phyloP scores from a whole-genome alignment of 2,329 filamentous ascomycete genomes.

The Mycosphaerelloides madeirae region DNA sequence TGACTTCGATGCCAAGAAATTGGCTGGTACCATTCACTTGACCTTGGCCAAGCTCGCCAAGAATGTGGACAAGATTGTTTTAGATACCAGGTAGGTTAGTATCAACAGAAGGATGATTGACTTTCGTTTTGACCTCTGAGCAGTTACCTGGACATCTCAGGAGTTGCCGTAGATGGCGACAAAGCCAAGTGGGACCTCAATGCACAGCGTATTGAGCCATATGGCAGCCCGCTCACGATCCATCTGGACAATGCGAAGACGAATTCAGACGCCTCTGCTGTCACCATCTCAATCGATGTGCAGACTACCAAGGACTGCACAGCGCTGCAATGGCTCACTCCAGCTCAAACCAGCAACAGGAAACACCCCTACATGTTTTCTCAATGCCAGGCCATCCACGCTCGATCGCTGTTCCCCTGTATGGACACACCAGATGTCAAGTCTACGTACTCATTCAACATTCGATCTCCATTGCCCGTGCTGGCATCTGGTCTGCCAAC shows the following conservation, averaged over 20 bases:
- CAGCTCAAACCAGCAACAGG: slow-evolving; percentile 89
- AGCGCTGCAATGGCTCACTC: slow-evolving; percentile 90
- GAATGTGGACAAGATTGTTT: slow-evolving; percentile 65
- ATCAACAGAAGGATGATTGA: neutral
- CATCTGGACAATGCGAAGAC: slow-evolving; percentile 43
- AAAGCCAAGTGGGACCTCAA: slow-evolving; percentile 66
- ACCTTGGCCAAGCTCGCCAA: slow-evolving; percentile 73
- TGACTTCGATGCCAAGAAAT: slow-evolving; percentile 72
- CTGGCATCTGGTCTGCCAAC: slow-evolving; percentile 76
- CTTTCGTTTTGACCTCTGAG: slow-evolving; percentile 4
- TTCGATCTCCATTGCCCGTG: slow-evolving; percentile 82
- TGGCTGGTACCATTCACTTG: slow-evolving; percentile 72
- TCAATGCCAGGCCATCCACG: slow-evolving; percentile 95
- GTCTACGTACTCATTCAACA: slow-evolving; percentile 85
- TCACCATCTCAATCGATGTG: slow-evolving; percentile 40
- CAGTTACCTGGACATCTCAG: slow-evolving; percentile 66
- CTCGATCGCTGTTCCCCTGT: slow-evolving; percentile 88
- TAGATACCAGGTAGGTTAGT: slow-evolving; percentile 66
- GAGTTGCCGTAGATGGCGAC: slow-evolving; percentile 64
- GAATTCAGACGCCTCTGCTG: slow-evolving; percentile 24
- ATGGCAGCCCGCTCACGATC: slow-evolving; percentile 66
- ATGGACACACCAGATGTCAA: slow-evolving; percentile 98
- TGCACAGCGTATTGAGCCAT: slow-evolving; percentile 63
- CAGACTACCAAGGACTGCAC: slow-evolving; percentile 85
- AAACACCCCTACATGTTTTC: slow-evolving; percentile 97